Conservation (phyloP, 208 protist species). For the Trypanosoma avium region DNA sequence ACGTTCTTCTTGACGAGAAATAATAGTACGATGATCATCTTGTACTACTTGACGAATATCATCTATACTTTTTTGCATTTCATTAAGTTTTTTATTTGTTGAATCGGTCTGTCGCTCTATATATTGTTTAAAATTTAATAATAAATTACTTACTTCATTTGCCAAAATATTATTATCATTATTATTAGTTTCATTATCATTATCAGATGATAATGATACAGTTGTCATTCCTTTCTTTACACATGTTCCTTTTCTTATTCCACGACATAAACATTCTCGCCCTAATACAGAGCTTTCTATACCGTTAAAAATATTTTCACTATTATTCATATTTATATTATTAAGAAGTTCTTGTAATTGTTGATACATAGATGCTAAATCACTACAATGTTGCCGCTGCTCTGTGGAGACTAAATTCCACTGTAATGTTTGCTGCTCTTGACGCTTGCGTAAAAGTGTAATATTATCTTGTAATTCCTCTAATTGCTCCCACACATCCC, state of each 20-base stretch:
- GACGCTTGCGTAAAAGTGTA: slow-evolving; percentile 8
- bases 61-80: slow-evolving; percentile 23
- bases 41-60: no score
- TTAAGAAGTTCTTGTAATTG: slow-evolving; percentile 21
- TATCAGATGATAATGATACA: no score
- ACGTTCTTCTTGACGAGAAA: slow-evolving; percentile 13
- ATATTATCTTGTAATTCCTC: slow-evolving; percentile 11
- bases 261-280: no score
- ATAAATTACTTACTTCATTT: slow-evolving; percentile 20
- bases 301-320: neutral
- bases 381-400: slow-evolving; percentile 26
- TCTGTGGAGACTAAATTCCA: slow-evolving; percentile 15
- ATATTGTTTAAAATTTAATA: slow-evolving; percentile 30
- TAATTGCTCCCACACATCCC: slow-evolving; percentile 8
- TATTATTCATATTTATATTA: neutral
- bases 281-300: no score
- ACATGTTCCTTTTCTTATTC: no score
- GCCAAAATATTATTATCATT: neutral
- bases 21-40: no score
- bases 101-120: slow-evolving; percentile 17
- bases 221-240: no score
- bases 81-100: slow-evolving; percentile 17
- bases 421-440: slow-evolving; percentile 16
- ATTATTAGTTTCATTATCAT: neutral
- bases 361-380: slow-evolving; percentile 27